Conservation (phyloP, 2,329 filamentous ascomycete species). For the Sporothrix dimorphospora region DNA sequence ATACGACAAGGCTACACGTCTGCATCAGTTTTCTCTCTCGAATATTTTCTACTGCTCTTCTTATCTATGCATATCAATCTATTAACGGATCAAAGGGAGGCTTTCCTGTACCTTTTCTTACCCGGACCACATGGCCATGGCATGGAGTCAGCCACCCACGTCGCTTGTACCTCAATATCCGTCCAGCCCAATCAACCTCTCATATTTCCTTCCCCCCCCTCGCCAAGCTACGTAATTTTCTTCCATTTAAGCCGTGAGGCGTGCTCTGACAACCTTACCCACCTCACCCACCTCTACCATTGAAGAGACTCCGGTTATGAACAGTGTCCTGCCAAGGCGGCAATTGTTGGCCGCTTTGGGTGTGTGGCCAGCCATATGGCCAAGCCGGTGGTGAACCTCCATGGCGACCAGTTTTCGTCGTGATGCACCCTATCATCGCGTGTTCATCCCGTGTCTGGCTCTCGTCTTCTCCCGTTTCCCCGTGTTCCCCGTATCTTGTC, state of each 20-base stretch:
- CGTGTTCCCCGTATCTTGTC: slow-evolving; percentile 6
- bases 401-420: not conserved
- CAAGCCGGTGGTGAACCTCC: not conserved
- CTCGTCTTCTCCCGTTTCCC: not conserved
- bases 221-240: not conserved
- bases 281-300: not conserved
- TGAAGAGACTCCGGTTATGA: too few relatives aligned
- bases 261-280: not conserved
- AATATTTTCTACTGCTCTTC: too few relatives aligned
- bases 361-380: not conserved
- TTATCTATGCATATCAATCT: not conserved
- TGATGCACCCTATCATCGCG: not conserved
- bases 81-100: not conserved
- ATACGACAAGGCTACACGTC: too few relatives aligned
- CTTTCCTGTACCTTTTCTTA: not conserved
- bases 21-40: too few relatives aligned
- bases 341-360: not conserved
- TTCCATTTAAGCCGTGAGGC: not conserved
- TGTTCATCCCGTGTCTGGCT: not conserved
- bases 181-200: not conserved
- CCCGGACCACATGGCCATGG: not conserved
- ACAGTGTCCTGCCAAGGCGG: slow-evolving; percentile 7
- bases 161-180: not conserved
- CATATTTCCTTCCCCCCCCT: not conserved
- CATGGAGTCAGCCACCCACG: not conserved